Base-by-base conservation (phyloP, 805 yeast genomes). In the Clavispora vitiphila region DNA sequence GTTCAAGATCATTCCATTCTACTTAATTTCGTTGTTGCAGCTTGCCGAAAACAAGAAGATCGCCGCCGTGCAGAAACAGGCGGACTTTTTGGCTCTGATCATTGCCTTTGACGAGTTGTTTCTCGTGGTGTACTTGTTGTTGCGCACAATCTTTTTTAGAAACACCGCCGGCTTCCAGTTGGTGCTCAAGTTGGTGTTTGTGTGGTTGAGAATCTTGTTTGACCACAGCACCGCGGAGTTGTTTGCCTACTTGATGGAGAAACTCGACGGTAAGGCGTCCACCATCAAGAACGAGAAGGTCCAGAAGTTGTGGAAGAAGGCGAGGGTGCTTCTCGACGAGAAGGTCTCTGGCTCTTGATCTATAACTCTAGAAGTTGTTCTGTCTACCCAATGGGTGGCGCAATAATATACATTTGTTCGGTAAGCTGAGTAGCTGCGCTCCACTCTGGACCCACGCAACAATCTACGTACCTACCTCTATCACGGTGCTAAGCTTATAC, bases 101-200 rank as follows among this genome's bases (percentile, higher is more conserved):
- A 72, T 83, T 48, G 78, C 86, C 3, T 76, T 77, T 45, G 75
- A 82, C 52, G 91, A 85, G 57, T 48, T 83, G 41, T 47, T 73
- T 15, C 67, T 84, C 27, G 67, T 80, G 12, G 55, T 74, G 16
- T 74, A 80, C 37, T 67, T 85, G 44, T 27, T 74, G 0, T 44
- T 80, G 40, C 83, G 86, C 57, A 80, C 90, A 0, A 37, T 81
- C 18, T 58, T 81, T 32, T 65, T 83, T 56, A 76, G 83, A 62
- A 82, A 82, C 35, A 71, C 85, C 10, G 72, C 88, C 2, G 93
- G 93, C 3, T 83, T 70, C 58, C 85, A 83, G 37, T 67, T 85
- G 55, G 72, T 72, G 12, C 56, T 76, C 34, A 82, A 81, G 58
- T 50, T 71, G 40, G 58, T 73, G 43, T 78, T 85, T 57, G 81